A percentile compares a stretch with the other conserved stretches of the same genome.
phyloP scores from a whole-genome alignment of 768 basidiomycete species.

The Lentinula detonsa region DNA sequence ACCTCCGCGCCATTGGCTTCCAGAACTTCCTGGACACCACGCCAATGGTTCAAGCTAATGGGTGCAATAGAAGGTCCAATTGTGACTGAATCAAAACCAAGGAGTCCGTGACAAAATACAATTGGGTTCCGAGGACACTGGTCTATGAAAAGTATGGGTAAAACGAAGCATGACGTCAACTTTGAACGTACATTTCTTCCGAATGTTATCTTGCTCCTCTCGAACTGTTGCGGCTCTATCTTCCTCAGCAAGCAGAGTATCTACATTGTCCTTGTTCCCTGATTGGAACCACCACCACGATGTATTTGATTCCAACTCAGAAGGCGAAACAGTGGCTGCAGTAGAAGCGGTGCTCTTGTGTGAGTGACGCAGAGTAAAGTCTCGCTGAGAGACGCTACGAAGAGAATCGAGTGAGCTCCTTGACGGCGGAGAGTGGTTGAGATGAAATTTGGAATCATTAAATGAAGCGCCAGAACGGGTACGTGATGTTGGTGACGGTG shows the following conservation, averaged over 20 bases:
- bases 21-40: conserved; percentile 91
- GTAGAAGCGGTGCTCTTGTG: conserved; percentile 20
- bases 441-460: conserved; percentile 24
- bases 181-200: conserved; percentile 53
- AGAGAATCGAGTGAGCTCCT: conserved; percentile 55
- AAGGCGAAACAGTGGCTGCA: conserved; percentile 8
- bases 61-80: conserved; percentile 74
- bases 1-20: conserved; percentile 86
- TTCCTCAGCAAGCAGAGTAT: conserved; percentile 42
- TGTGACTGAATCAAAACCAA: conserved; percentile 84
- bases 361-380: conserved; percentile 16
- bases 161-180: conserved; percentile 3
- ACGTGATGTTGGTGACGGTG: conserved; percentile 6
- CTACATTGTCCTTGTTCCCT: conserved; percentile 39
- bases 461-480: conserved; percentile 6
- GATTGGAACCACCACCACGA: conserved; percentile 49
- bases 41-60: conserved; percentile 79
- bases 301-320: conserved; percentile 14
- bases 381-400: conserved; percentile 36
- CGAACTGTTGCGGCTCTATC: conserved; percentile 45
- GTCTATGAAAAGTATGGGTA: conserved; percentile 36
- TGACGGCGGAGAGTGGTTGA: conserved; percentile 32
- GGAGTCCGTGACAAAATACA: conserved; percentile 92
- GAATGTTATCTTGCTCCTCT: conserved; percentile 38
- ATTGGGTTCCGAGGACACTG: conserved; percentile 76